Conservation (phyloP, 352 stramenopile species). For the Globisporangium canariense region DNA sequence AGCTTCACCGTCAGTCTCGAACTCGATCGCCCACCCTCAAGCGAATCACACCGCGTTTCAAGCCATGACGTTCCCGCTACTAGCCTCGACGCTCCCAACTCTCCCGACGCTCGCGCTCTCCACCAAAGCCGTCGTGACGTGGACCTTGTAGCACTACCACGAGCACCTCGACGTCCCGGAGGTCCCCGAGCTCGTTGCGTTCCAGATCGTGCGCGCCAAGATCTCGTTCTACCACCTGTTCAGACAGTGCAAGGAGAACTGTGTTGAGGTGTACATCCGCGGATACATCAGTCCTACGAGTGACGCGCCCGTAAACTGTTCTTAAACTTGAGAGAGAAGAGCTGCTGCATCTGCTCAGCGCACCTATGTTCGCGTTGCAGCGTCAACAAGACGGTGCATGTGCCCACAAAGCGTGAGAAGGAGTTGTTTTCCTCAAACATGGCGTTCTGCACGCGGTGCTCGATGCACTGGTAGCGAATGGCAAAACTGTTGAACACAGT, state of each 20-base stretch:
- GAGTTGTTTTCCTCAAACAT: conserved; percentile 18
- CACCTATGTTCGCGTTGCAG: conserved; percentile 21
- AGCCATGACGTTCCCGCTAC: no score
- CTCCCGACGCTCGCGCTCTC: no score
- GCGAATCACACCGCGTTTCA: no score
- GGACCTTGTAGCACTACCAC: no score
- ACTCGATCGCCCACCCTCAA: no score
- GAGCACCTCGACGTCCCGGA: conserved; percentile 34
- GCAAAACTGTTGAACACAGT: no score
- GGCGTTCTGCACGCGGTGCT: conserved; percentile 19
- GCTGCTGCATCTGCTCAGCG: conserved; percentile 1
- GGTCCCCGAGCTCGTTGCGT: conserved; percentile 26
- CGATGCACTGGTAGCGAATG: no score
- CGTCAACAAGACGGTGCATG: conserved; percentile 20
- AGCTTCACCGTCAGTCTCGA: no score
- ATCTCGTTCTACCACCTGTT: background rate
- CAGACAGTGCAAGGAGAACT: no score
- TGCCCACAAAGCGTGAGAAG: conserved; percentile 16
- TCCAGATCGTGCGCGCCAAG: conserved; percentile 32
- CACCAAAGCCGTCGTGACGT: conserved; percentile 51
- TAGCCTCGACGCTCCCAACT: no score
- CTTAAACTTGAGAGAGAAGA: background rate
- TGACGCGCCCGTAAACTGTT: background rate
- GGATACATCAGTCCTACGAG: conserved; percentile 9
- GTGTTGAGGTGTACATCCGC: no score